These are phyloP conservation scores for Phytophthora ohioensis DNA, from an alignment of 352 stramenopile species.

Conservation along the genomic window DNA sequence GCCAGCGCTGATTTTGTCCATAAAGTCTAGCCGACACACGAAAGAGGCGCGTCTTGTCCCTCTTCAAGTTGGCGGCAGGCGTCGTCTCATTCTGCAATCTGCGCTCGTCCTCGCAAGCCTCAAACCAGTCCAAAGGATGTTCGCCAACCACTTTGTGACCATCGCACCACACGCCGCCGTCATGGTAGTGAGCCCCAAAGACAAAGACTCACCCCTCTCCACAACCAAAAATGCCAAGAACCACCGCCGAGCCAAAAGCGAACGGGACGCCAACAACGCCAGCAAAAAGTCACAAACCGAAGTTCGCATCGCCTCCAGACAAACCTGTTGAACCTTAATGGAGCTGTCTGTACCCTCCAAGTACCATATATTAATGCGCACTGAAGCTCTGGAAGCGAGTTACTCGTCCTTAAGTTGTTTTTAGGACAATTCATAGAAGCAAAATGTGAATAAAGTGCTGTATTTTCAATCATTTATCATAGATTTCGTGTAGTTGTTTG, in stretches of 20 bases:
- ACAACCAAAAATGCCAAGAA: slow-evolving; percentile 12
- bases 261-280: slow-evolving; percentile 5
- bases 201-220: slow-evolving; percentile 6
- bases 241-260: slow-evolving; percentile 29
- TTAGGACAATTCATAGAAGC: neutral
- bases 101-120: slow-evolving; percentile 10
- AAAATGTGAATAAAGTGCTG: slow-evolving; percentile 23
- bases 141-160: slow-evolving; percentile 44
- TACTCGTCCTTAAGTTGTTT: too few relatives aligned
- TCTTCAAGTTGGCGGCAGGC: slow-evolving; percentile 28
- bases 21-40: slow-evolving; percentile 26
- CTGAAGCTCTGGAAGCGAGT: neutral
- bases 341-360: slow-evolving; percentile 4
- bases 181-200: slow-evolving; percentile 25
- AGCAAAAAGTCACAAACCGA: slow-evolving; percentile 22
- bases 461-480: slow-evolving; percentile 29
- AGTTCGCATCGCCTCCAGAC: slow-evolving; percentile 21
- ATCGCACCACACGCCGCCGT: slow-evolving; percentile 44
- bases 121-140: slow-evolving; percentile 22
- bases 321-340: slow-evolving; percentile 24
- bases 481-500: slow-evolving; percentile 6
- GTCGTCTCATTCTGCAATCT: slow-evolving; percentile 42
- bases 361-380: neutral
- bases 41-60: slow-evolving; percentile 7
- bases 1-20: neutral